Evolutionary conservation across 2,329 filamentous ascomycete genomes (phyloP).

Genomic region (Sphaerostilbella broomeana): DNA sequence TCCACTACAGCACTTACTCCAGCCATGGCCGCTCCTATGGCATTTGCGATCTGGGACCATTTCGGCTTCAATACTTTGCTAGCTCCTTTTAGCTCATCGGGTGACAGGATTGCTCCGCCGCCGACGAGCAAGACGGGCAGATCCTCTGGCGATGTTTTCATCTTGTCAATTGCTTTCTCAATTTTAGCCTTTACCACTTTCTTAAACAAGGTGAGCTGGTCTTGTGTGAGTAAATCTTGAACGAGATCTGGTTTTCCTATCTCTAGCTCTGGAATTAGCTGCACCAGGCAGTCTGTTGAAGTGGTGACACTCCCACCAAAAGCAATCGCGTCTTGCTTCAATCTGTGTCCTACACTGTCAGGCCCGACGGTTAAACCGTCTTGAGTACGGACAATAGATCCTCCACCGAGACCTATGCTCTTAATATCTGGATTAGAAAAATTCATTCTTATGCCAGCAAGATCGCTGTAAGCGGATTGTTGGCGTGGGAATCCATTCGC

Average conservation of each 20-base stretch:
- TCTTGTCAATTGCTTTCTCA: slow-evolving; percentile 51
- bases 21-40: slow-evolving; percentile 57
- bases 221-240: slow-evolving; percentile 23
- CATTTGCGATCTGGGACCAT: slow-evolving; percentile 56
- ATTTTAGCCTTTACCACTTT: slow-evolving; percentile 42
- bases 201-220: slow-evolving; percentile 33
- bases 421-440: slow-evolving; percentile 52
- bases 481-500: slow-evolving; percentile 58
- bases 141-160: slow-evolving; percentile 56
- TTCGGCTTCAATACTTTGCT: slow-evolving; percentile 49
- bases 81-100: slow-evolving; percentile 48
- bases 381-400: slow-evolving; percentile 44
- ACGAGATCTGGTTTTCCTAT: slow-evolving; percentile 38
- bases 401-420: slow-evolving; percentile 54
- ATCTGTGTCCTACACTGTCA: slow-evolving; percentile 54
- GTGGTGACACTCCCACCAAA: slow-evolving; percentile 54
- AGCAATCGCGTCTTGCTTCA: slow-evolving; percentile 46
- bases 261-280: slow-evolving; percentile 25
- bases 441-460: slow-evolving; percentile 58
- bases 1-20: slow-evolving; percentile 50
- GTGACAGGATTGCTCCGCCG: slow-evolving; percentile 54
- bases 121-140: slow-evolving; percentile 56
- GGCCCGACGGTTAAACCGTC: slow-evolving; percentile 46
- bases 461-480: slow-evolving; percentile 54
- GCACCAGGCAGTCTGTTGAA: slow-evolving; percentile 48